Percentiles rank a stretch among this genome's conserved stretches.
Evolutionary conservation across 2,329 filamentous ascomycete genomes (phyloP).

Genomic region (Xylariaceae sp.): DNA sequence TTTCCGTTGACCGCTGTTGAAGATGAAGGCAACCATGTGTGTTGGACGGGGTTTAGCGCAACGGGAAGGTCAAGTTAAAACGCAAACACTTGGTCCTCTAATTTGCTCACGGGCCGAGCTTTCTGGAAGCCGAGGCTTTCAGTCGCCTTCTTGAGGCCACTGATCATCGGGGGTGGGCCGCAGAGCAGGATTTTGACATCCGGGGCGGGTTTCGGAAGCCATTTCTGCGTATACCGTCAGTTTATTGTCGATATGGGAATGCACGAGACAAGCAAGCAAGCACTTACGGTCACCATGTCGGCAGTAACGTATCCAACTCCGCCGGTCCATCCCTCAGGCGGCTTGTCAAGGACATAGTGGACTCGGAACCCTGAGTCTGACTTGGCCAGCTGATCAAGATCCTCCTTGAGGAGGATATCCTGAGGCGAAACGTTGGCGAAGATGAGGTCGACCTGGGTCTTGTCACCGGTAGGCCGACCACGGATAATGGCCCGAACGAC

Average conservation of each 20-base stretch:
- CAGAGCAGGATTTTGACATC: slow-evolving; percentile 95
- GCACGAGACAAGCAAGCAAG: background rate
- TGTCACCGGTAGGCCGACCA: slow-evolving; percentile 72
- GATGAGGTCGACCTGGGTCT: slow-evolving; percentile 86
- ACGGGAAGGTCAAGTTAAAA: slow-evolving; percentile 55
- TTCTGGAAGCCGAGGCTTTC: slow-evolving; percentile 88
- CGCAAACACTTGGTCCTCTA: slow-evolving; percentile 96
- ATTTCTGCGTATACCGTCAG: slow-evolving; percentile 51
- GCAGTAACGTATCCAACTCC: slow-evolving; percentile 92
- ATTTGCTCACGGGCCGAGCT: slow-evolving; percentile 91
- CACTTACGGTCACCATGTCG: slow-evolving; percentile 83
- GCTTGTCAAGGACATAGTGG: slow-evolving; percentile 95
- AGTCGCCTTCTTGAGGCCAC: slow-evolving; percentile 93
- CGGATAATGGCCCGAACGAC: slow-evolving; percentile 86
- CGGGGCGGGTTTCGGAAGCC: slow-evolving; percentile 72
- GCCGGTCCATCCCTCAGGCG: slow-evolving; percentile 84
- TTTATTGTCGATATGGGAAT: background rate
- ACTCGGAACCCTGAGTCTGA: slow-evolving; percentile 80
- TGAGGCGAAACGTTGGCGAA: slow-evolving; percentile 94
- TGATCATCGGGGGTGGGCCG: slow-evolving; percentile 94
- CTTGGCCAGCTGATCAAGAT: slow-evolving; percentile 73
- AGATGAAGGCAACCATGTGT: background rate
- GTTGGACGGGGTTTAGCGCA: background rate
- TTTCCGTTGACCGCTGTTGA: background rate
- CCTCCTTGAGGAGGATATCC: slow-evolving; percentile 90